Conservation (phyloP, 495 filamentous ascomycete genomes). For the Penicillium pancosmium region DNA sequence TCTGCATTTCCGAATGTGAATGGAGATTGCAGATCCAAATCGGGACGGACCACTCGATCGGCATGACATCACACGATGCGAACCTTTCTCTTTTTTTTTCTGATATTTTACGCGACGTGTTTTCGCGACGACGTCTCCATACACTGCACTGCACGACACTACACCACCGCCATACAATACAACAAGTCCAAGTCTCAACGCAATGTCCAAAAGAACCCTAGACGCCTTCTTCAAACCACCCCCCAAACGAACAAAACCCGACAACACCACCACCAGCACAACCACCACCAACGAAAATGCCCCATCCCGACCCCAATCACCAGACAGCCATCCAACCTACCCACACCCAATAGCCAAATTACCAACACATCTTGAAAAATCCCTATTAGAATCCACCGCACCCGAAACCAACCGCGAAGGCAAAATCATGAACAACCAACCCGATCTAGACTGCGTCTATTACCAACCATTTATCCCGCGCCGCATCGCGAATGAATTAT, state of each 20-base stretch:
- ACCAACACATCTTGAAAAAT: slow-evolving; percentile 42
- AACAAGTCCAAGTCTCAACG: not conserved
- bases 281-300: too few species aligned
- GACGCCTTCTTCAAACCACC: slow-evolving; percentile 31
- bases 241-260: slow-evolving; percentile 22
- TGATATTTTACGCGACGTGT: not conserved
- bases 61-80: not conserved
- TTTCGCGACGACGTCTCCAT: not conserved
- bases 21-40: not conserved
- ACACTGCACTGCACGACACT: not conserved
- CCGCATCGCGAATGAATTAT: slow-evolving; percentile 56
- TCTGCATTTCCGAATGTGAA: too few species aligned
- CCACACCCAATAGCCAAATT: slow-evolving; percentile 64
- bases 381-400: slow-evolving; percentile 29
- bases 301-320: not conserved
- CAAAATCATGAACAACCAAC: slow-evolving; percentile 56
- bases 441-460: slow-evolving; percentile 67
- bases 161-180: not conserved
- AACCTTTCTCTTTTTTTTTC: not conserved
- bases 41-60: not conserved
- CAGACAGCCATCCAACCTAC: slow-evolving; percentile 56
- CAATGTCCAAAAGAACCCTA: slow-evolving; percentile 32
- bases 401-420: not conserved
- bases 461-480: slow-evolving; percentile 66
- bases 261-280: not conserved